phyloP scores from a whole-genome alignment of 1,139 yeast species.

The Hanseniaspora sp. region DNA sequence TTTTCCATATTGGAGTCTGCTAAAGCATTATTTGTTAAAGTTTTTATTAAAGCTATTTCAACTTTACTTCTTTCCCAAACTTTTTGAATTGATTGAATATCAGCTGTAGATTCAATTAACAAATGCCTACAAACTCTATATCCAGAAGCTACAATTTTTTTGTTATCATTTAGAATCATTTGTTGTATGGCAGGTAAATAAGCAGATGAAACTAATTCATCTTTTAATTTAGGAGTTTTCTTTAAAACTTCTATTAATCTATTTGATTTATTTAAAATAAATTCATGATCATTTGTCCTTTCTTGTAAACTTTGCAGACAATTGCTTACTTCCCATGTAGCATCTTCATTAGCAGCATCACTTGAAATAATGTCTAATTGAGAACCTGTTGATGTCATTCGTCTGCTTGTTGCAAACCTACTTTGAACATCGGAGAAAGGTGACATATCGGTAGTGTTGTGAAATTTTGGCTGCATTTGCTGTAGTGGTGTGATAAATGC shows the following conservation, averaged over 20 bases:
- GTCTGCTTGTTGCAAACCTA: background rate
- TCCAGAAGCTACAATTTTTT: constrained; percentile 64
- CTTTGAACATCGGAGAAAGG: background rate
- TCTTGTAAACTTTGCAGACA: constrained; percentile 37
- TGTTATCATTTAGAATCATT: constrained; percentile 46
- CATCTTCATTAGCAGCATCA: constrained; percentile 18
- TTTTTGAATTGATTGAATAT: constrained; percentile 34
- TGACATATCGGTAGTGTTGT: background rate
- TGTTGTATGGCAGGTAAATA: constrained; percentile 51
- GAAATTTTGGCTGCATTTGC: background rate
- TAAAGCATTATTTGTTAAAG: constrained; percentile 45
- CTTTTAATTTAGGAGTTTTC: constrained; percentile 49
- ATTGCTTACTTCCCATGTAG: constrained; percentile 43
- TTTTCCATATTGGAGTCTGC: constrained; percentile 49
- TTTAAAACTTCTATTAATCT: constrained; percentile 49
- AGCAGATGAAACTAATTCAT: constrained; percentile 53
- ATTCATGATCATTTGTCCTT: constrained; percentile 37
- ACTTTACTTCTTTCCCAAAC: constrained; percentile 42
- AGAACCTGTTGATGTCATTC: background rate
- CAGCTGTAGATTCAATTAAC: constrained; percentile 37
- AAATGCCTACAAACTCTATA: constrained; percentile 62
- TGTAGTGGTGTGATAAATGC: constrained; percentile 4
- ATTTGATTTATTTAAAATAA: constrained; percentile 49
- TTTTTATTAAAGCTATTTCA: constrained; percentile 52
- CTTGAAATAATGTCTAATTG: background rate